Evolutionary conservation across 1,139 yeast genomes (phyloP).

Genomic region (Yamadazyma triangularis): DNA sequence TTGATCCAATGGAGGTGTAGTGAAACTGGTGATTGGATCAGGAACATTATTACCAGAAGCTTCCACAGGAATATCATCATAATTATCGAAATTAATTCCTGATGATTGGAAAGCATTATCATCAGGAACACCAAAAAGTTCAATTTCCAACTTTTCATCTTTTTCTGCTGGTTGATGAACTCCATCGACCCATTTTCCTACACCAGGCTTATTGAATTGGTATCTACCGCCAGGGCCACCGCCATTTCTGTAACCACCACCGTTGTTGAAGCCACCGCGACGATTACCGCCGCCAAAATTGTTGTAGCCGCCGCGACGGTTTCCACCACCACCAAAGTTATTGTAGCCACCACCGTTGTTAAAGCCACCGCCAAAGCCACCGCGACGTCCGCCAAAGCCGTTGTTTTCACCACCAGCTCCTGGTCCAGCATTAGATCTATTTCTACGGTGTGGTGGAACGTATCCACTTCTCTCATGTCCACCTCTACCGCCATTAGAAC

Average conservation of each 20-base stretch:
- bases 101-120: constrained; percentile 83
- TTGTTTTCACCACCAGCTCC: constrained; percentile 7
- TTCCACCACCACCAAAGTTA: constrained; percentile 22
- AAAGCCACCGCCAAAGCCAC: constrained; percentile 8
- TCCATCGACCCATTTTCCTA: constrained; percentile 83
- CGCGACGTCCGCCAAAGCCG: constrained; percentile 13
- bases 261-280: constrained; percentile 13
- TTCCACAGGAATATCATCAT: constrained; percentile 97
- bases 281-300: constrained; percentile 11
- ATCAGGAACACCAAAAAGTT: constrained; percentile 83
- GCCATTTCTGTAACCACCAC: constrained; percentile 18
- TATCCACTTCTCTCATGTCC: constrained; percentile 37
- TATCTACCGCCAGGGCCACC: constrained; percentile 24
- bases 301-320: constrained; percentile 11
- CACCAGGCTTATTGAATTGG: constrained; percentile 33
- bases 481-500: constrained; percentile 7
- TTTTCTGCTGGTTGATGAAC: constrained; percentile 79
- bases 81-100: constrained; percentile 97
- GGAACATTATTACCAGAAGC: constrained; percentile 96
- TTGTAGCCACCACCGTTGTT: constrained; percentile 19
- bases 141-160: constrained; percentile 68
- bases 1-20: constrained; percentile 87
- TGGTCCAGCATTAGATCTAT: constrained; percentile 19
- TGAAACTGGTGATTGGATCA: constrained; percentile 83
- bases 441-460: constrained; percentile 70